Conservation (phyloP, 805 yeast genomes). For the Lachancea dasiensis region DNA sequence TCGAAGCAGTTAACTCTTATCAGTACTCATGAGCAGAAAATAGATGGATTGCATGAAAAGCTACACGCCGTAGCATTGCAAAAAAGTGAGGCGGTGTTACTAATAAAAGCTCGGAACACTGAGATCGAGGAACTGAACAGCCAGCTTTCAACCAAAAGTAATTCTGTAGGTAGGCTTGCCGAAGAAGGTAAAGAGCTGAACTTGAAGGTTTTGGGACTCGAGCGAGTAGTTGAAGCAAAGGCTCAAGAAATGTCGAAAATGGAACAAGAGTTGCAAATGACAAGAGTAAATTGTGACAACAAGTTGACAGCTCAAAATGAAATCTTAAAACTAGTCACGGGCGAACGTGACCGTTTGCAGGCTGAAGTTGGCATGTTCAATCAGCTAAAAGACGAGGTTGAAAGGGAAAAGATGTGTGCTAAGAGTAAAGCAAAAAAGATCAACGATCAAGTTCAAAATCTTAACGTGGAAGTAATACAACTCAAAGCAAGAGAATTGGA, state of each 20-base stretch:
- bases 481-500: conserved; percentile 26
- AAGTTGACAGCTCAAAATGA: conserved; percentile 35
- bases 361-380: conserved; percentile 18
- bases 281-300: conserved; percentile 29
- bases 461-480: conserved; percentile 27
- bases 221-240: neutral
- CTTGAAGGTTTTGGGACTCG: neutral
- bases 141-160: conserved; percentile 11
- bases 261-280: conserved; percentile 9
- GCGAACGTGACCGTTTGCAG: conserved; percentile 27
- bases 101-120: conserved; percentile 9
- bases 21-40: conserved; percentile 16
- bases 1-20: conserved; percentile 10
- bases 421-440: conserved; percentile 18
- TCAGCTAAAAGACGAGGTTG: conserved; percentile 14
- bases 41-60: conserved; percentile 18
- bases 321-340: conserved; percentile 26
- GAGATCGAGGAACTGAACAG: conserved; percentile 18
- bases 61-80: conserved; percentile 20
- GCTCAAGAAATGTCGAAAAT: neutral
- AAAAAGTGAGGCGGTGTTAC: conserved; percentile 20
- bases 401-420: conserved; percentile 16
- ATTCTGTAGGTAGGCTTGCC: conserved; percentile 1
- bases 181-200: conserved; percentile 8
- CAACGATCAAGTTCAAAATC: conserved; percentile 29